Conservation (phyloP, 306 rosid genomes). For the Psophocarpus tetragonolobus region DNA sequence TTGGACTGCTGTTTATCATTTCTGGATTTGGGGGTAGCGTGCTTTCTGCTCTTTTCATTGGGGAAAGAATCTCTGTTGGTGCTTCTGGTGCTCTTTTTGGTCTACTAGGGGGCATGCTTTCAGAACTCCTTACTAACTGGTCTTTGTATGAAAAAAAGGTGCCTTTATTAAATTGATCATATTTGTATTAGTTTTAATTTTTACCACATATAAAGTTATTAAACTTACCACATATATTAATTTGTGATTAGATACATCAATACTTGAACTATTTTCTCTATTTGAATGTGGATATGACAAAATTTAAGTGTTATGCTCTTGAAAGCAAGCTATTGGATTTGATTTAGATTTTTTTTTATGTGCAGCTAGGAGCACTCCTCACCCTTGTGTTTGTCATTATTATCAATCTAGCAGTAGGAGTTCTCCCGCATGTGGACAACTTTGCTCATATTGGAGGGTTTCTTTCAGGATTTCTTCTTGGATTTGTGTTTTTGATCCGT, state of each 20-base stretch:
- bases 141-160: conserved; percentile 74
- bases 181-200: background rate
- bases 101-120: conserved; percentile 82
- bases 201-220: too few species aligned
- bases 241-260: too few species aligned
- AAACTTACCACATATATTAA: too few species aligned
- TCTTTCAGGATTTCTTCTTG: conserved; percentile 78
- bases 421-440: conserved; percentile 82
- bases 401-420: conserved; percentile 71
- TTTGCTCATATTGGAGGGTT: conserved; percentile 92
- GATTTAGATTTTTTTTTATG: background rate
- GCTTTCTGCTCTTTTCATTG: conserved; percentile 72
- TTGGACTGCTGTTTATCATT: conserved; percentile 66
- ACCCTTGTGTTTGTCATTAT: conserved; percentile 62
- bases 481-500: conserved; percentile 79
- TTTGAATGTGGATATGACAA: background rate
- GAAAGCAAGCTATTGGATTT: background rate
- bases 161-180: conserved; percentile 24
- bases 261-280: too few species aligned
- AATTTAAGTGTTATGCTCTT: background rate
- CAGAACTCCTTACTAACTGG: conserved; percentile 89
- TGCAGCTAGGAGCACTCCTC: conserved; percentile 65
- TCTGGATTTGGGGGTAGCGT: conserved; percentile 82
- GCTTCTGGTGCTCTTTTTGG: conserved; percentile 92
- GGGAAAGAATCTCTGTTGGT: conserved; percentile 68